Percentiles rank a stretch among this genome's conserved stretches.
Conservation (phyloP, 306 rosid species). For the Lathyrus sativus region DNA sequence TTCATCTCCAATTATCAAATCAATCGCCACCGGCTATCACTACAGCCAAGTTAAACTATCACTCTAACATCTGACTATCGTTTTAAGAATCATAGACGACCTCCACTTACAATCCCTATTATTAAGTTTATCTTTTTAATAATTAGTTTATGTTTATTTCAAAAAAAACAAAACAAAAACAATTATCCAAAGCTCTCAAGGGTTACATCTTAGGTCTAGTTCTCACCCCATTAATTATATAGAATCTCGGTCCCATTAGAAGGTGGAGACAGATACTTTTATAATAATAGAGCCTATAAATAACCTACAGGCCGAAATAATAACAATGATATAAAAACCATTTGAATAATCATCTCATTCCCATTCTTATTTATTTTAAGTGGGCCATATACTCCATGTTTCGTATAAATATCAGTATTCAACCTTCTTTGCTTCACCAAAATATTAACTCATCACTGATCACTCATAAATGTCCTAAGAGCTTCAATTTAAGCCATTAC, state of each 20-base stretch:
- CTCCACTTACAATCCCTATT: too few species aligned
- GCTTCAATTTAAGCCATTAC: neutral
- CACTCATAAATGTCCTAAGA: constrained; percentile 5
- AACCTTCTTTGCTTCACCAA: neutral
- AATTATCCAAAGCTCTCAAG: neutral
- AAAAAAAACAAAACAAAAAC: neutral
- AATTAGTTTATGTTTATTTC: too few species aligned
- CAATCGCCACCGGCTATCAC: too few species aligned
- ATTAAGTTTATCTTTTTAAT: too few species aligned
- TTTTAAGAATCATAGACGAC: too few species aligned
- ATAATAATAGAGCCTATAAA: neutral
- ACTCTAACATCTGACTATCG: too few species aligned
- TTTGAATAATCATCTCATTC: neutral
- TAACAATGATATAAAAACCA: neutral
- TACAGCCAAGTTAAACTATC: too few species aligned
- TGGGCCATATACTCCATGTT: constrained; percentile 11
- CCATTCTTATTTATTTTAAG: neutral
- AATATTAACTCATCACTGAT: neutral
- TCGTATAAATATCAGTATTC: constrained; percentile 1
- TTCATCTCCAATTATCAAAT: too few species aligned
- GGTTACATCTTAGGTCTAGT: neutral
- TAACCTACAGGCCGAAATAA: neutral
- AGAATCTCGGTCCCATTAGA: neutral
- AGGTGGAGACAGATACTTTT: neutral
- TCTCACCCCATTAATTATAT: neutral